Conservation (phyloP, 2,329 filamentous ascomycete species). For the Atkinsonella hypoxylon region DNA sequence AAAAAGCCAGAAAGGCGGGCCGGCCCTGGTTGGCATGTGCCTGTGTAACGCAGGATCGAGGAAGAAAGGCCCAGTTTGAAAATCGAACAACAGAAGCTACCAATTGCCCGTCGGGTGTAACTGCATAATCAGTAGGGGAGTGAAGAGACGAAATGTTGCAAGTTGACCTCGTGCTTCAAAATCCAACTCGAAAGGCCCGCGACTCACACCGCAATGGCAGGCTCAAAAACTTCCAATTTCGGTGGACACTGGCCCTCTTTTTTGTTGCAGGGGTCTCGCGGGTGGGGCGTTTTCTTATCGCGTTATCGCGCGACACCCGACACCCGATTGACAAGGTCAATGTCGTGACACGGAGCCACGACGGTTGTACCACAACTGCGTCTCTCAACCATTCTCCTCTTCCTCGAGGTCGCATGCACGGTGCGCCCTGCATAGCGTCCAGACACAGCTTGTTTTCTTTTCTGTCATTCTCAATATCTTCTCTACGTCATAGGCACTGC, state of each 20-base stretch:
- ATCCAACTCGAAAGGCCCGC: neutral
- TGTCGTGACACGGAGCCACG: too few species aligned
- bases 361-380: too few species aligned
- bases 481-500: too few species aligned
- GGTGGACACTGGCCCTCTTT: conserved; percentile 4
- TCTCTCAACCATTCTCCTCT: too few species aligned
- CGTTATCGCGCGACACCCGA: conserved; percentile 5
- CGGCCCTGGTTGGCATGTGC: conserved; percentile 20
- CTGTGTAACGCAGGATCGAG: conserved; percentile 5
- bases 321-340: too few species aligned
- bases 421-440: too few species aligned
- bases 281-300: conserved; percentile 8
- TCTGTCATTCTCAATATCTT: too few species aligned
- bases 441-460: too few species aligned
- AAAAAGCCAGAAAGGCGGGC: conserved; percentile 31
- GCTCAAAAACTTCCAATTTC: conserved; percentile 2
- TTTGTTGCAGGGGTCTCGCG: conserved; percentile 2
- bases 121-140: neutral
- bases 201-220: neutral
- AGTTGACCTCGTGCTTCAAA: neutral
- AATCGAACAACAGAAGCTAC: neutral
- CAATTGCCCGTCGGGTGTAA: neutral
- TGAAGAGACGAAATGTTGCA: neutral
- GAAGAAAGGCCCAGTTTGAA: neutral
- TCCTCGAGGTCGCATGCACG: too few species aligned